phyloP scores from a whole-genome alignment of 2,329 filamentous ascomycete genomes.

The Lasiodiplodia gonubiensis region DNA sequence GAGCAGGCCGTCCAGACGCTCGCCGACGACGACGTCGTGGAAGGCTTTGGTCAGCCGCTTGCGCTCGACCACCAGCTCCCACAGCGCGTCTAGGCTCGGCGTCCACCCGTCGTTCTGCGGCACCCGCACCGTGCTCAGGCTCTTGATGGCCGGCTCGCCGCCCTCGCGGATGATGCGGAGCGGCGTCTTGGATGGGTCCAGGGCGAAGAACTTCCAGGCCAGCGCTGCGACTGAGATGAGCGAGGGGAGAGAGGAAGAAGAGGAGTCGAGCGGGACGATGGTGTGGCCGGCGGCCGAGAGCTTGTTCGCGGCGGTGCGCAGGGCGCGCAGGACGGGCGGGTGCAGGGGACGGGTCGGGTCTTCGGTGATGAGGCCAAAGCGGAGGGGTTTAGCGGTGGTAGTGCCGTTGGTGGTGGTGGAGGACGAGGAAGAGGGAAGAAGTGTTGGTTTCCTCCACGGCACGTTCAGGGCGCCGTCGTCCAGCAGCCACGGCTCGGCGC shows the following conservation, averaged over 20 bases:
- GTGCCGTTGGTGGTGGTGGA: constrained; percentile 14
- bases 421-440: constrained; percentile 23
- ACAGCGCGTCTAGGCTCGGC: constrained; percentile 48
- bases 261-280: constrained; percentile 35
- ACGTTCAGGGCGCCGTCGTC: constrained; percentile 51
- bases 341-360: constrained; percentile 48
- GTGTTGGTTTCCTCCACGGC: constrained; percentile 52
- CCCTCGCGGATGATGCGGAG: constrained; percentile 42
- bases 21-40: constrained; percentile 49
- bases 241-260: constrained; percentile 13
- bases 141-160: constrained; percentile 54
- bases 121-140: constrained; percentile 44
- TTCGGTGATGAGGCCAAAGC: constrained; percentile 37
- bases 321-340: constrained; percentile 39
- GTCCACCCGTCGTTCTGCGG: constrained; percentile 41
- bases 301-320: constrained; percentile 49
- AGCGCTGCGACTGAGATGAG: constrained; percentile 44
- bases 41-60: constrained; percentile 47
- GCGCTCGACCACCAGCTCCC: constrained; percentile 50
- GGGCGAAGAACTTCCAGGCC: constrained; percentile 51
- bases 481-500: constrained; percentile 51
- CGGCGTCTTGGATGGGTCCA: constrained; percentile 46
- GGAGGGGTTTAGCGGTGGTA: constrained; percentile 25
- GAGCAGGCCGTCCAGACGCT: constrained; percentile 59
- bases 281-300: constrained; percentile 49